Evolutionary conservation across 305 asterid species (phyloP), one percentile per base, ranked within the genome.

Genomic region (Caryopteris hybrid): DNA sequence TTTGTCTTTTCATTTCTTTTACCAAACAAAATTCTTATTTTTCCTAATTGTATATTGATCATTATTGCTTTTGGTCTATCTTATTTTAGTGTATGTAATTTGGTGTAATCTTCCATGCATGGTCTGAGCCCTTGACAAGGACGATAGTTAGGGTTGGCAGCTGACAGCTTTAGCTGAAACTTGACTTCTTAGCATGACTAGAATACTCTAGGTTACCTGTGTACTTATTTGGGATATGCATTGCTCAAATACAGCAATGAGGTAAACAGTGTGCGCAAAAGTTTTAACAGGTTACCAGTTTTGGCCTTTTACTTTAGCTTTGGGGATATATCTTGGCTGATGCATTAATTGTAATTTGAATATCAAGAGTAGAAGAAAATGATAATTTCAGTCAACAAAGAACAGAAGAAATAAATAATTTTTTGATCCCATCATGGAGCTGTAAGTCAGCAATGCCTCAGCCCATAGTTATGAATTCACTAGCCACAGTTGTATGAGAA

Each of bases 91-190:
- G 31, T 53, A 33, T 6, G 20, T 51, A 27, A 50, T 66, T 21
- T 59, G 47, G 55, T 2, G 4, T 43, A 13, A 55, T 71, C 27
- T 69, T 58, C 31, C n/a, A 33, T 66, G 46, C 68, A 58, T 47
- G 31, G 50, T 16, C 20, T 60, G 55, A 21, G 62, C 45, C 55
- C 46, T 33, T 54, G 8, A 23, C 13, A 16, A 25, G 55, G 34
- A 27, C 45, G 10, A 14, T 54, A 36, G 17, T 29, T 67, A 27
- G 16, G 55, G 47, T 64, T 29, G 39, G 41, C 52, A 52, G 17
- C 23, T 58, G 38, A 51, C 34, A 48, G 11, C 25, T 20, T 39
- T n/a, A n/a, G n/a, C n/a, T 36, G 4, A 27, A 43, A 39, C 62
- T 61, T 29, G 23, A 34, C 23, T 47, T 57, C 21, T 33, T 67